Evolutionary conservation across 1,284 basidiomycete species (phyloP).

Genomic region (Xanthoconium separans): DNA sequence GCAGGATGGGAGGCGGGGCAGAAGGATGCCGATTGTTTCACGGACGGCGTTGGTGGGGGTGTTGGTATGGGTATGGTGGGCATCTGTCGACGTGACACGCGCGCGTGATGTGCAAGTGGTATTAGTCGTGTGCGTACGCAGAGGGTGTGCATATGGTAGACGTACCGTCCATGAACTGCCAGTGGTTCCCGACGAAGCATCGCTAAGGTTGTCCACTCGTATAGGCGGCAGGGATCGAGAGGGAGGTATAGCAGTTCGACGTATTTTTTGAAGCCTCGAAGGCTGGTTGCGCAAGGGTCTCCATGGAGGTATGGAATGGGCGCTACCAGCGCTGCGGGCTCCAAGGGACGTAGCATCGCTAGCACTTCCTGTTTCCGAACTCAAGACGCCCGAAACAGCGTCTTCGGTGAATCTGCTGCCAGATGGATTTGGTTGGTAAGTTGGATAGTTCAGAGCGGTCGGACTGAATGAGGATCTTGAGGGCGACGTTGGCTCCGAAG

Average conservation of each 20-base stretch:
- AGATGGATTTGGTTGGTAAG: slow-evolving; percentile 17
- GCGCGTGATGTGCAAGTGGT: neutral
- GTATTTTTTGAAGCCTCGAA: slow-evolving; percentile 22
- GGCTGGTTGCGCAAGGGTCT: neutral
- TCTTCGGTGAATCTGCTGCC: slow-evolving; percentile 34
- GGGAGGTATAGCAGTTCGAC: slow-evolving; percentile 2
- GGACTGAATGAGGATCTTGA: slow-evolving; percentile 20
- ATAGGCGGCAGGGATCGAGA: neutral
- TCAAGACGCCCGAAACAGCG: slow-evolving; percentile 25
- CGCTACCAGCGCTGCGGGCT: neutral
- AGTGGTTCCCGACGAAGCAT: slow-evolving; percentile 10
- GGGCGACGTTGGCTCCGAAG: slow-evolving; percentile 10
- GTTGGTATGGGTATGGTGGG: neutral
- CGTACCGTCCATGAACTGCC: slow-evolving; percentile 20
- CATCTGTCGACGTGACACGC: slow-evolving; percentile 3
- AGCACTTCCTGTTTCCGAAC: slow-evolving; percentile 21
- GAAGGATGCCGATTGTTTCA: slow-evolving; percentile 21
- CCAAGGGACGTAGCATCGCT: slow-evolving; percentile 12
- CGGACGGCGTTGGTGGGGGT: neutral
- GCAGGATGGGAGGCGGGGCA: slow-evolving; percentile 22
- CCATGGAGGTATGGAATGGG: slow-evolving; percentile 4
- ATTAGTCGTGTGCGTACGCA: neutral
- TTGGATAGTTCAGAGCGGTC: neutral
- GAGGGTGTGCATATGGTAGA: neutral
- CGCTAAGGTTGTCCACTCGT: neutral